These are phyloP conservation scores for Solanum infundibuliforme DNA, from an alignment of 257 asterid genomes.

Conservation along the genomic window DNA sequence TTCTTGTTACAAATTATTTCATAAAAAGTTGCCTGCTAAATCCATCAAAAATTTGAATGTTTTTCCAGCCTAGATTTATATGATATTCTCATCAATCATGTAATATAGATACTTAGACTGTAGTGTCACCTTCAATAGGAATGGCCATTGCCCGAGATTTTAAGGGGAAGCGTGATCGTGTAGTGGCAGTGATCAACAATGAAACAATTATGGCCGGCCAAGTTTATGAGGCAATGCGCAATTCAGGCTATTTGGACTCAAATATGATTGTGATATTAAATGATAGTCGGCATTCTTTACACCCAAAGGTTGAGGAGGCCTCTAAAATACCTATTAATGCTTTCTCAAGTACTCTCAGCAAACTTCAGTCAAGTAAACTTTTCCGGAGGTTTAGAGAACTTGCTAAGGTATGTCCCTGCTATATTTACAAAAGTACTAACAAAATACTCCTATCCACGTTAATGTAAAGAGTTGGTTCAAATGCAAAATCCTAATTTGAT, in stretches of 20 bases:
- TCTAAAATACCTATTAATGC: conserved; percentile 57
- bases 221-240: conserved; percentile 91
- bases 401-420: conserved; percentile 52
- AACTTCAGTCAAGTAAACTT: conserved; percentile 72
- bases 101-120: neutral
- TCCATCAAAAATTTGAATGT: neutral
- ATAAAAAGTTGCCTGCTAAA: neutral
- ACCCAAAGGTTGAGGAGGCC: conserved; percentile 63
- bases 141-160: conserved; percentile 93
- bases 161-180: conserved; percentile 63
- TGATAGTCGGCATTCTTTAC: conserved; percentile 61
- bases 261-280: conserved; percentile 76
- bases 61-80: neutral
- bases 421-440: neutral
- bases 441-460: neutral
- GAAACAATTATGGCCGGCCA: conserved; percentile 88
- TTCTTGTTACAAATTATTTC: neutral
- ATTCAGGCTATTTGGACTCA: conserved; percentile 86
- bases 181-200: conserved; percentile 82
- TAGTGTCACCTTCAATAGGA: conserved; percentile 27
- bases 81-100: neutral
- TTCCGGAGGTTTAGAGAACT: conserved; percentile 68
- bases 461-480: neutral
- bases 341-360: conserved; percentile 60
- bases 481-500: neutral